Base-by-base conservation (phyloP, 495 filamentous ascomycete species). In the Aspergillus wentii region DNA sequence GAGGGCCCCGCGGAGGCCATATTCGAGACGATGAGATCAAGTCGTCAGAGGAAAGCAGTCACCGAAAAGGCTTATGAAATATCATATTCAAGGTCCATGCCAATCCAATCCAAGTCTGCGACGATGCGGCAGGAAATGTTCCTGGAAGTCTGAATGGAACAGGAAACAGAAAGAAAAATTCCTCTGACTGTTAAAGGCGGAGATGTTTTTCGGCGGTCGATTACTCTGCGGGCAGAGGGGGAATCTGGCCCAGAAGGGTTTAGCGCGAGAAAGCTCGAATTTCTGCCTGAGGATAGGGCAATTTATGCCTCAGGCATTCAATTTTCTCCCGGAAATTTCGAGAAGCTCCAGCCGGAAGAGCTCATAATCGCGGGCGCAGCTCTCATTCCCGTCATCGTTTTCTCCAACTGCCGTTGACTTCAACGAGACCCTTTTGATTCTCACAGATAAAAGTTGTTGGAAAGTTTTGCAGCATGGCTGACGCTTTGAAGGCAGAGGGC, bases 401-500 rank as follows among this genome's bases (percentile, higher is more conserved):
- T 20, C 32, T 26, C 23, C 23, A 11, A 25, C 5, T 25, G 11
- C 22, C 5, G 11, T 5, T 6, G 22, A 25, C 23, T 30, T 17
- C 6, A 23, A 17, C 5, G 27, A 30, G 23, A 39, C n/a, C 29
- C 21, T 23, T 20, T 27, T 16, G 20, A 35, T 21, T 27, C 20
- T n/a, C n/a, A n/a, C n/a, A n/a, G n/a, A n/a, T n/a, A n/a, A n/a
- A n/a, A n/a, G n/a, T n/a, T n/a, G n/a, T n/a, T n/a, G n/a, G n/a
- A n/a, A n/a, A n/a, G n/a, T n/a, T 41, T 11, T 38, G 13, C 46
- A 66, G 4, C 26, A 76, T 76, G 72, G 70, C 72, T 43, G 70
- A 76, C 57, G 63, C 71, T 56, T 77, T 97, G 49, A 98, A 98
- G 74, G 87, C 90, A 46, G 82, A 90, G 59, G 92, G 92, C 72